These are phyloP conservation scores for Metschnikowia chrysomelidarum DNA, from an alignment of 805 yeast species.

Conservation along the genomic window DNA sequence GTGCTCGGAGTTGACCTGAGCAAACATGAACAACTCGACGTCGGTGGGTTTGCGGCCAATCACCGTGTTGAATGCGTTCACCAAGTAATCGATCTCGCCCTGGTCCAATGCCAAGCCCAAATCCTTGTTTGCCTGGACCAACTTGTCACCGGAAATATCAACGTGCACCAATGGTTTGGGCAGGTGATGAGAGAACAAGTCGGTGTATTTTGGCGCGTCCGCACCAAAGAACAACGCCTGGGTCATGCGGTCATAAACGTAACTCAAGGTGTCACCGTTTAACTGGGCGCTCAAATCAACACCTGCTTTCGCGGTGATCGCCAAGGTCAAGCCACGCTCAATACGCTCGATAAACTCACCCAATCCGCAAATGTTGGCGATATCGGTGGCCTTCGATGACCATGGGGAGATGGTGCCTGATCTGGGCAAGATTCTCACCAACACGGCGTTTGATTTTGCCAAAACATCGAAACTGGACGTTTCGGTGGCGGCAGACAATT, in stretches of 20 bases:
- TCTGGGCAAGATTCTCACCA: slow-evolving; percentile 83
- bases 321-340: slow-evolving; percentile 84
- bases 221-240: slow-evolving; percentile 60
- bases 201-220: slow-evolving; percentile 61
- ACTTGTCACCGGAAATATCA: slow-evolving; percentile 61
- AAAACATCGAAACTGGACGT: slow-evolving; percentile 10
- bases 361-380: slow-evolving; percentile 84
- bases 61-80: slow-evolving; percentile 72
- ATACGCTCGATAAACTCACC: slow-evolving; percentile 69
- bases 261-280: slow-evolving; percentile 49
- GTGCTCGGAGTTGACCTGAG: slow-evolving; percentile 98
- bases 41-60: slow-evolving; percentile 92
- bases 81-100: slow-evolving; percentile 88
- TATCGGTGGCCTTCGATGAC: slow-evolving; percentile 98
- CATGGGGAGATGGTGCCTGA: slow-evolving; percentile 97
- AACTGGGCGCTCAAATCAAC: slow-evolving; percentile 56
- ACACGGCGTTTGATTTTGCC: slow-evolving; percentile 34
- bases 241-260: slow-evolving; percentile 93
- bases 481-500: slow-evolving; percentile 21
- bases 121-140: slow-evolving; percentile 72
- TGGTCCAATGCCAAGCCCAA: slow-evolving; percentile 92
- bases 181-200: slow-evolving; percentile 70
- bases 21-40: slow-evolving; percentile 97
- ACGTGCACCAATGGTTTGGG: slow-evolving; percentile 84
- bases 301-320: slow-evolving; percentile 54